Conservation (phyloP, 495 filamentous ascomycete species). For the Aspergillus conjunctus region DNA sequence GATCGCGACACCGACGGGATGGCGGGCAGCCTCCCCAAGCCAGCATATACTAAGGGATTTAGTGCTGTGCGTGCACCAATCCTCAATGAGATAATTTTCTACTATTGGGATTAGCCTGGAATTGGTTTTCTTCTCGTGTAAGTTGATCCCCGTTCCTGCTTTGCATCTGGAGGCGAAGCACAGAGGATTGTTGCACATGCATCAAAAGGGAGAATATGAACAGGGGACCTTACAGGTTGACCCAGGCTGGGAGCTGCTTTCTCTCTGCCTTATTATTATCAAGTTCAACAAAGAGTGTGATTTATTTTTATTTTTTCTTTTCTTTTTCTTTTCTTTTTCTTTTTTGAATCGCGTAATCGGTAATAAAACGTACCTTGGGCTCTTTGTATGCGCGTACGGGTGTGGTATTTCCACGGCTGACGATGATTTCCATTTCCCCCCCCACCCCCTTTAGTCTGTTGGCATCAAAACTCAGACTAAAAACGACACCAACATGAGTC, state of each 20-base stretch:
- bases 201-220: conserved; percentile 3
- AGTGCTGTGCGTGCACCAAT: conserved; percentile 2
- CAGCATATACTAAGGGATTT: background rate
- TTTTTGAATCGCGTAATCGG: background rate
- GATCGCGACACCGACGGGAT: background rate
- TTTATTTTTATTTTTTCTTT: background rate
- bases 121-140: conserved; percentile 12
- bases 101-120: conserved; percentile 19
- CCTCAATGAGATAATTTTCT: background rate
- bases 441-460: background rate
- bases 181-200: conserved; percentile 8
- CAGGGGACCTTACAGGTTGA: background rate
- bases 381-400: background rate
- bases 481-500: background rate
- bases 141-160: conserved; percentile 3
- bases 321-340: background rate
- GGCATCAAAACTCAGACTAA: background rate
- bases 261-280: no score
- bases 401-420: conserved; percentile 4
- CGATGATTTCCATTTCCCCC: background rate
- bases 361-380: background rate
- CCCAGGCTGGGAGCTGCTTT: no score
- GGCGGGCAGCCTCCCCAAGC: background rate
- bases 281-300: background rate
- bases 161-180: no score